phyloP scores from a whole-genome alignment of 129 eudicot species.

The sunflower (Helianthus annuus) region DNA sequence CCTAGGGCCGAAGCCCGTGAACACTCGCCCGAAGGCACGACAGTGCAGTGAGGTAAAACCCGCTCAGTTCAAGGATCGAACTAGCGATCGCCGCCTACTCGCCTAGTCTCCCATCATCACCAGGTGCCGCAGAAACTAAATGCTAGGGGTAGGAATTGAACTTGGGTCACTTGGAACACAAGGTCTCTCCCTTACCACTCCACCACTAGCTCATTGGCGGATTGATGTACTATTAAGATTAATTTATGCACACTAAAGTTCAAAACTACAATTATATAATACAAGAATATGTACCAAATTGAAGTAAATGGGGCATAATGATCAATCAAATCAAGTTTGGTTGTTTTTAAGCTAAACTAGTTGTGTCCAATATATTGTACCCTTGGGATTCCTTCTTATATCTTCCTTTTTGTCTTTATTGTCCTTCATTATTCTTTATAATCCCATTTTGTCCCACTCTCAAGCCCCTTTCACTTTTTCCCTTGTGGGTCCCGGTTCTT shows the following conservation, averaged over 20 bases:
- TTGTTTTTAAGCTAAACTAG: constrained; percentile 28
- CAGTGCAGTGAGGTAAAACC: too few relatives aligned
- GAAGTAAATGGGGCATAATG: constrained; percentile 10
- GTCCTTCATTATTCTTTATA: constrained; percentile 37
- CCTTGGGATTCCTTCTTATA: constrained; percentile 41
- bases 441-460: constrained; percentile 21
- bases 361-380: constrained; percentile 22
- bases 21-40: too few relatives aligned
- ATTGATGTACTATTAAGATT: neutral
- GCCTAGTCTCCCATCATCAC: too few relatives aligned
- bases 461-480: constrained; percentile 18
- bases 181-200: too few relatives aligned
- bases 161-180: too few relatives aligned
- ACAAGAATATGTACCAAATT: constrained; percentile 1
- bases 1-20: too few relatives aligned
- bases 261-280: neutral
- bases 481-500: constrained; percentile 28
- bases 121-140: too few relatives aligned
- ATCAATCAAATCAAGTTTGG: constrained; percentile 24
- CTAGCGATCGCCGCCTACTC: too few relatives aligned
- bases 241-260: neutral
- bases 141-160: too few relatives aligned
- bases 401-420: constrained; percentile 41
- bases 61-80: too few relatives aligned
- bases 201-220: too few relatives aligned